Evolutionary conservation across 805 yeast genomes (phyloP).

Genomic region (Metahyphopichia silvanorum): DNA sequence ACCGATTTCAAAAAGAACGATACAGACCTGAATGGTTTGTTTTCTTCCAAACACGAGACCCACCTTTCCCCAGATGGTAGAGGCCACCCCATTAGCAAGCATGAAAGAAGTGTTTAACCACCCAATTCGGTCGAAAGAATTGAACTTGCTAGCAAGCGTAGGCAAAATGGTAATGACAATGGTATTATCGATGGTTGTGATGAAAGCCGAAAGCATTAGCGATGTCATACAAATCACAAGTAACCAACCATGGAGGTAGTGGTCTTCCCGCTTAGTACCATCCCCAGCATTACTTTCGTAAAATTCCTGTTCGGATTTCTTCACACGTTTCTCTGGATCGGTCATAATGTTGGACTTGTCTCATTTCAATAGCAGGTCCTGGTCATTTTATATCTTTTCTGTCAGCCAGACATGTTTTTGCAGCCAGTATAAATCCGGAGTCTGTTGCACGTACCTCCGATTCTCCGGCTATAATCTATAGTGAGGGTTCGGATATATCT

Average conservation of each 20-base stretch:
- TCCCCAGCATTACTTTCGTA: conserved; percentile 41
- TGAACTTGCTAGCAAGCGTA: conserved; percentile 47
- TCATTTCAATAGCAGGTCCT: no score
- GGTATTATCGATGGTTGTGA: conserved; percentile 57
- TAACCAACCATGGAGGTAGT: conserved; percentile 25
- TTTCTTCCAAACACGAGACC: conserved; percentile 59
- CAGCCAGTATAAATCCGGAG: no score
- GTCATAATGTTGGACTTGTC: no score
- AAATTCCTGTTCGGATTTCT: conserved; percentile 15
- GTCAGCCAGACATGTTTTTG: no score
- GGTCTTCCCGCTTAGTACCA: conserved; percentile 35
- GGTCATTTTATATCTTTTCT: no score
- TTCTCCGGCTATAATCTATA: no score
- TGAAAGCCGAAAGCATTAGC: conserved; percentile 29
- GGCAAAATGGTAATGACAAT: conserved; percentile 52
- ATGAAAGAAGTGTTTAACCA: conserved; percentile 59
- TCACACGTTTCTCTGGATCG: no score
- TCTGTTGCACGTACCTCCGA: no score
- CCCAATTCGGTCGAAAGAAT: conserved; percentile 49
- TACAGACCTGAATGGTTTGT: conserved; percentile 43
- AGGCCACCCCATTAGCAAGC: conserved; percentile 50
- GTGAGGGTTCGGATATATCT: no score
- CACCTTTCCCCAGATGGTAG: conserved; percentile 55
- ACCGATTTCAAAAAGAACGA: conserved; percentile 58
- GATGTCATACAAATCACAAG: conserved; percentile 26